Evolutionary conservation across 2,329 filamentous ascomycete species (phyloP), one percentile per base, ranked within the genome.

Genomic region (Cercospora berteroae): DNA sequence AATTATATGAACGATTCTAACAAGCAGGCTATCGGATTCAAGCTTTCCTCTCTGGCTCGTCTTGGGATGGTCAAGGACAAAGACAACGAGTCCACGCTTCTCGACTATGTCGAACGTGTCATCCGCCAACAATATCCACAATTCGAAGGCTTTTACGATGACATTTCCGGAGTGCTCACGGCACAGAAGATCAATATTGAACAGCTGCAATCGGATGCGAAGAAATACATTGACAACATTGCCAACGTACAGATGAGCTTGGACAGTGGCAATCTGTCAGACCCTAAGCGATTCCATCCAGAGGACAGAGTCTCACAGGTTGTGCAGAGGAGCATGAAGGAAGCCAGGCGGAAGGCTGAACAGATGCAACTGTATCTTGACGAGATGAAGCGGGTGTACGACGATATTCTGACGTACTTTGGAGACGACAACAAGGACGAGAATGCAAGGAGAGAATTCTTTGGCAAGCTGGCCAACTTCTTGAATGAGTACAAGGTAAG

Each of bases 1-100:
- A 99, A 99, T 80, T 99, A 97, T 85, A 99, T 99, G 95, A 99
- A 99, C 83, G 95, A 98, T 78, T 90, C 94, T 64, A 98, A 97
- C 82, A 99, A 99, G 83, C 95, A 98, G 81, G 95, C 95, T 4
- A 92, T 90, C 66, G 95, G 95, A 70, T 99, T 99, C 89, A 99
- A 99, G 83, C 88, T 99, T 13, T 95, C 93, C 77, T 97, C 95
- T 5, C 88, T 99, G 59, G 92, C 92, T 29, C 89, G 95, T 64
- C 84, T 99, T 64, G 94, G 91, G 69, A 98, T 99, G 94, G 92
- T 98, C 77, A 99, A 99, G 82, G 95, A 99, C 77, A 93, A 97
- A 83, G 97, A 97, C 86, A 99, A 99, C 80, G 91, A 98, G 80
- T 94, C 93, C 1, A 97, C 93, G 0, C 90, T 99, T 77, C 93